phyloP scores from a whole-genome alignment of 768 basidiomycete species.

The Boletus eberwhitei region DNA sequence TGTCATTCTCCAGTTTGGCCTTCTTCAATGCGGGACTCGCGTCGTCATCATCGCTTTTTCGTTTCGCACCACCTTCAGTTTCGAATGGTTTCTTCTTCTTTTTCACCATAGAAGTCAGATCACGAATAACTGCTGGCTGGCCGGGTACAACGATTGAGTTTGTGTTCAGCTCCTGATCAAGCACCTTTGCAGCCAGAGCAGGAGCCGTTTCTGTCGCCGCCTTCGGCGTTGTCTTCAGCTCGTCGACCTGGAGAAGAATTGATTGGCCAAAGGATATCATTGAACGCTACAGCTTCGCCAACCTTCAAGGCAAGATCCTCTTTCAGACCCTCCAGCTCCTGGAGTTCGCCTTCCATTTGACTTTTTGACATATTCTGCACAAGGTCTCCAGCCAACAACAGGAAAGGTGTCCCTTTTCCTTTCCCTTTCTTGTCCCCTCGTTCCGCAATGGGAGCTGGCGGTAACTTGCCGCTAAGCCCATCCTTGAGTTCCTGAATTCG shows the following conservation, averaged over 20 bases:
- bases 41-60: conserved; percentile 66
- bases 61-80: conserved; percentile 47
- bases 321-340: conserved; percentile 71
- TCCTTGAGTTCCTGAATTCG: conserved; percentile 60
- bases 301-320: conserved; percentile 87
- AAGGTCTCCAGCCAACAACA: conserved; percentile 39
- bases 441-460: conserved; percentile 30
- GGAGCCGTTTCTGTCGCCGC: conserved; percentile 60
- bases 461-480: conserved; percentile 36
- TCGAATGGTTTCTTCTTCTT: conserved; percentile 68
- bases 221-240: conserved; percentile 78
- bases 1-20: conserved; percentile 48
- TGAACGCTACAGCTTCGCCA: not conserved
- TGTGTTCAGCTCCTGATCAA: conserved; percentile 68
- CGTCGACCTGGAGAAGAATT: conserved; percentile 68
- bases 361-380: conserved; percentile 64
- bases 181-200: conserved; percentile 63
- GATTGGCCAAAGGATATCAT: not conserved
- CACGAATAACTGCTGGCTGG: conserved; percentile 57
- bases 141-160: conserved; percentile 33
- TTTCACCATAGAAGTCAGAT: conserved; percentile 79
- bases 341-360: conserved; percentile 77
- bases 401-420: conserved; percentile 52
- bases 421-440: conserved; percentile 57
- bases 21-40: conserved; percentile 55